Evolutionary conservation across 1,284 basidiomycete genomes (phyloP), one percentile per base, ranked within the genome.

Genomic region (Tremellales sp.): DNA sequence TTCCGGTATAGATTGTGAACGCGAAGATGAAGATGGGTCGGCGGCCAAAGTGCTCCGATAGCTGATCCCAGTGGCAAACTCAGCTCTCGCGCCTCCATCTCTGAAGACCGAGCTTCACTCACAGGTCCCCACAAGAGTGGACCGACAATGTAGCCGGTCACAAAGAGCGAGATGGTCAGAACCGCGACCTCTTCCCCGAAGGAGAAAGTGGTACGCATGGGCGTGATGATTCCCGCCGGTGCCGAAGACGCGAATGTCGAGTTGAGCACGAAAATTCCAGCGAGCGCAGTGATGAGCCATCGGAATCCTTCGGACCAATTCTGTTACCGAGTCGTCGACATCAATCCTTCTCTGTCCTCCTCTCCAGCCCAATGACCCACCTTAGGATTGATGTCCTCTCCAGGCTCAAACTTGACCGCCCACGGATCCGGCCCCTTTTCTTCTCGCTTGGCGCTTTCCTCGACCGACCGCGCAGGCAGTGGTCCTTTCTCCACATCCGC

Each of bases 21-120:
- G 83, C 72, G 40, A 79, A 59, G 46, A 92, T 72, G 62, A 87
- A 86, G 39, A 87, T 68, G 0, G 83, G 81, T 33, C 82, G 75
- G 14, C 78, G 73, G 3, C 78, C 78, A 51, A 72, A 76, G 1
- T 68, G 75, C 58, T 84, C 83, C 65, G 45, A 26, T 39, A 34
- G 39, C 25, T 1, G 27, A 36, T 19, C 14, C n/a, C 42, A 12
- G 26, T 8, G 31, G 33, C 10, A 10, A 16, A 31, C 8, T 36
- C 18, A n/a, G n/a, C n/a, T n/a, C n/a, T n/a, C n/a, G n/a, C n/a
- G n/a, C n/a, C n/a, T n/a, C n/a, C n/a, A n/a, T n/a, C n/a, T n/a
- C n/a, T n/a, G n/a, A n/a, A n/a, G n/a, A 40, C 13, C 10, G 10
- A 22, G 39, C 24, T 8, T 12, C 13, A 40, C 39, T 26, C 9